Conservation (phyloP, 139 green algal species). For the Pseudopediastrum boryanum region DNA sequence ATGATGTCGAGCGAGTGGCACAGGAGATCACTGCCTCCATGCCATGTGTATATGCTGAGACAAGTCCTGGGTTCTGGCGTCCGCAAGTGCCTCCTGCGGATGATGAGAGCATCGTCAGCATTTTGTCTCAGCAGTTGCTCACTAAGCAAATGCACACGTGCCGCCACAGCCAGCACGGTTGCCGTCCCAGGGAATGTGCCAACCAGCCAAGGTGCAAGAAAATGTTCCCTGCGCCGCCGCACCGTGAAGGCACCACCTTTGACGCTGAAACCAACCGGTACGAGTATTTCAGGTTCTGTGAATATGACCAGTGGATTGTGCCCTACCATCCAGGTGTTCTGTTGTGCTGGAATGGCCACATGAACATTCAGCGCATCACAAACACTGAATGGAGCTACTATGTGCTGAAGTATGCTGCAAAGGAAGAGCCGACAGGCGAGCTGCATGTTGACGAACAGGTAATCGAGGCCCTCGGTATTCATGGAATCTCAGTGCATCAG, state of each 20-base stretch:
- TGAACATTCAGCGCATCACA: slow-evolving; percentile 9
- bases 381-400: slow-evolving; percentile 1
- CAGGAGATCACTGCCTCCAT: slow-evolving; percentile 14
- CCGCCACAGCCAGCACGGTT: neutral
- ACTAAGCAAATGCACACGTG: slow-evolving; percentile 10
- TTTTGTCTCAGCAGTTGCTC: neutral
- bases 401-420: slow-evolving; percentile 14
- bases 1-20: neutral
- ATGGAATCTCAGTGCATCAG: neutral
- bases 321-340: slow-evolving; percentile 15
- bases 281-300: neutral
- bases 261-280: neutral
- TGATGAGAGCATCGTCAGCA: neutral
- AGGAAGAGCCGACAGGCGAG: neutral
- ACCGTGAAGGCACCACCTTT: neutral
- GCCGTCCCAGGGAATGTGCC: too few species aligned
- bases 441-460: neutral
- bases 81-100: too few species aligned
- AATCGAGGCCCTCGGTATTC: neutral
- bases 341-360: neutral
- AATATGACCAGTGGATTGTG: neutral
- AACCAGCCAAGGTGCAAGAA: neutral
- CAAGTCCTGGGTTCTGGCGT: neutral
- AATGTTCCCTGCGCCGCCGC: neutral
- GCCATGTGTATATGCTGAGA: too few species aligned